Evolutionary conservation across 208 protist species (phyloP).

Genomic region (Trypanosoma caninum): DNA sequence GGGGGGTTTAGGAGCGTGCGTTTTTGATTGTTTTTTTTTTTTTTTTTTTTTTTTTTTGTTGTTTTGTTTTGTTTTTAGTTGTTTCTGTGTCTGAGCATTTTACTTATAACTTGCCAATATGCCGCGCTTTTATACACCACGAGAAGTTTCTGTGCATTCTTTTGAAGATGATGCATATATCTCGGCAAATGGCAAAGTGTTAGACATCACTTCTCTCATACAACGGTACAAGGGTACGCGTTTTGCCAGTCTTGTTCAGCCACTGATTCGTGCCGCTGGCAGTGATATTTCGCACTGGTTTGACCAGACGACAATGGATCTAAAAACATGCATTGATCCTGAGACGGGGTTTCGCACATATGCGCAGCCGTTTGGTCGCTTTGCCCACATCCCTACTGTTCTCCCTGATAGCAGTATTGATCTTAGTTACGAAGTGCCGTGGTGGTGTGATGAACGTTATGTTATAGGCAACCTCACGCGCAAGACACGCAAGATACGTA

Average conservation of each 20-base stretch:
- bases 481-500: slow-evolving; percentile 85
- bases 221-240: slow-evolving; percentile 49
- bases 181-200: slow-evolving; percentile 84
- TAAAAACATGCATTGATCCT: slow-evolving; percentile 83
- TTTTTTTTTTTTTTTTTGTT: background rate
- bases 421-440: slow-evolving; percentile 81
- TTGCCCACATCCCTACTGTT: slow-evolving; percentile 87
- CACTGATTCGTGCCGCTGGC: slow-evolving; percentile 79
- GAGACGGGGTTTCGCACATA: slow-evolving; percentile 83
- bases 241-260: slow-evolving; percentile 61
- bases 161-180: slow-evolving; percentile 88
- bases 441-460: slow-evolving; percentile 89
- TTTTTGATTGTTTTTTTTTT: background rate
- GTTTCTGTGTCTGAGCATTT: background rate
- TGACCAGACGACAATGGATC: slow-evolving; percentile 64
- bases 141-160: slow-evolving; percentile 88
- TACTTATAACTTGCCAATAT: too few relatives aligned
- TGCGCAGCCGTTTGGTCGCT: slow-evolving; percentile 81
- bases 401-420: slow-evolving; percentile 82
- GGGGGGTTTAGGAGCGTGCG: background rate
- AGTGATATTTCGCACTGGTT: slow-evolving; percentile 93
- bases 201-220: slow-evolving; percentile 88
- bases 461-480: slow-evolving; percentile 83
- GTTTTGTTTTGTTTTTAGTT: background rate
- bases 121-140: slow-evolving; percentile 85